A percentile compares a stretch with the other conserved stretches of the same genome.
Conservation (phyloP, 1,284 basidiomycete species). For the Exobasidium rhododendri region DNA sequence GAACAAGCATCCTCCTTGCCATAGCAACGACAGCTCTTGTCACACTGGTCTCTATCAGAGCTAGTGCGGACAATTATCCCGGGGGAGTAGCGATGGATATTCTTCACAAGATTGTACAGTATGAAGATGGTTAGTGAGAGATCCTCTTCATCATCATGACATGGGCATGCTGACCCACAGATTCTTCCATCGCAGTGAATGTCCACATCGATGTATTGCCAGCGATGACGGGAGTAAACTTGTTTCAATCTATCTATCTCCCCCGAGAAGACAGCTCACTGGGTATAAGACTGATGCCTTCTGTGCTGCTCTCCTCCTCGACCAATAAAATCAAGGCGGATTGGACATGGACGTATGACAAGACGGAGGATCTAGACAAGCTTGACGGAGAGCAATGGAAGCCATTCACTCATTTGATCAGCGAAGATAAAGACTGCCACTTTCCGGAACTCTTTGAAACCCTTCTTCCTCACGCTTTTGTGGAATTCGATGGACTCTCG, state of each 20-base stretch:
- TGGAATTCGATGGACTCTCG: not conserved
- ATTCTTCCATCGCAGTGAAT: not conserved
- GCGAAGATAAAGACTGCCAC: constrained; percentile 23
- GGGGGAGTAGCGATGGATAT: constrained; percentile 72
- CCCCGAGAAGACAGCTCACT: constrained; percentile 3
- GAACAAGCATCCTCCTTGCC: not conserved
- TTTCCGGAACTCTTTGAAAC: constrained; percentile 5
- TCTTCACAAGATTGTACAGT: constrained; percentile 61
- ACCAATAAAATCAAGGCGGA: not conserved
- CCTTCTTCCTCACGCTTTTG: not conserved
- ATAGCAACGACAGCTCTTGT: constrained; percentile 21
- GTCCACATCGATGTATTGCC: constrained; percentile 74
- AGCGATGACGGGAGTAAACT: constrained; percentile 83
- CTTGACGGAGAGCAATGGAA: constrained; percentile 19
- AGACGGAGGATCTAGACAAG: constrained; percentile 31
- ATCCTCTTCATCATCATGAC: not conserved
- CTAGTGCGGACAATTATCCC: constrained; percentile 80
- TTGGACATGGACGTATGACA: constrained; percentile 38
- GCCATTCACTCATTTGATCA: constrained; percentile 29
- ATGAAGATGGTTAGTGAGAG: constrained; percentile 3
- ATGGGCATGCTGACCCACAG: not conserved
- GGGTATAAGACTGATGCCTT: not conserved
- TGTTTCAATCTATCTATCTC: constrained; percentile 72
- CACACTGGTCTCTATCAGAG: constrained; percentile 57
- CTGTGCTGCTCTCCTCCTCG: not conserved